Evolutionary conservation across 2,329 filamentous ascomycete species (phyloP), one percentile per base, ranked within the genome.

Genomic region (Aspergillus alliaceus): DNA sequence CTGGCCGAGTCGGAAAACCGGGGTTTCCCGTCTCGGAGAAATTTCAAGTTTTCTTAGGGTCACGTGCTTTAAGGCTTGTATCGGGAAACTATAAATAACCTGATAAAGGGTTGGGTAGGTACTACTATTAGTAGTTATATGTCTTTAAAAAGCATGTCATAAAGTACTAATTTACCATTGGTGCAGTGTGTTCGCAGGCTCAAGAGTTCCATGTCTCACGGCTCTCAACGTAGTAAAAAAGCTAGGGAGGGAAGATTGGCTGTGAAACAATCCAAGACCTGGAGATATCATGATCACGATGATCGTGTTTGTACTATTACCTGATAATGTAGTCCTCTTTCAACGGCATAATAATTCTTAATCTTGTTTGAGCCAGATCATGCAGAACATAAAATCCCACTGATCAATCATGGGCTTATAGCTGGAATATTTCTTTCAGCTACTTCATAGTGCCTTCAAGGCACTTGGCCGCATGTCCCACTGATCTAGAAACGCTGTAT

Each of bases 381-480:
- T 18, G 4, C 15, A 18, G 22, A 40, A 37, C 20, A 25, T 25
- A 22, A n/a, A 34, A 29, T 4, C 6, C 32, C 9, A 15, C 29
- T 18, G 14, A 25, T 25, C 22, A 42, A 25, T 25, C 5, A 14
- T 22, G n/a, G 2, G 15, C 5, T 39, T 37, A 90, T 59, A 92
- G 75, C 60, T 84, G 79, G 71, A 98, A 96, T 51, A 95, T 66
- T 81, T 95, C 86, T 82, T 88, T 93, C 68, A 99, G 71, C 75
- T 91, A 82, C 66, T 79, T 84, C 69, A 90, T 86, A 46, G 93
- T 97, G 70, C 98, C 91, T 56, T 92, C 88, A 6, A 93, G 93
- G 40, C 83, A 84, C 64, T 82, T 86, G 64, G 98, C 95, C 25
- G 87, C 82, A 78, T 99, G 95, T 2, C 95, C 95, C 59, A 89